Percentiles rank a stretch among this genome's conserved stretches.
Conservation (phyloP, 257 asterid species). For the Scutellaria baicalensis region DNA sequence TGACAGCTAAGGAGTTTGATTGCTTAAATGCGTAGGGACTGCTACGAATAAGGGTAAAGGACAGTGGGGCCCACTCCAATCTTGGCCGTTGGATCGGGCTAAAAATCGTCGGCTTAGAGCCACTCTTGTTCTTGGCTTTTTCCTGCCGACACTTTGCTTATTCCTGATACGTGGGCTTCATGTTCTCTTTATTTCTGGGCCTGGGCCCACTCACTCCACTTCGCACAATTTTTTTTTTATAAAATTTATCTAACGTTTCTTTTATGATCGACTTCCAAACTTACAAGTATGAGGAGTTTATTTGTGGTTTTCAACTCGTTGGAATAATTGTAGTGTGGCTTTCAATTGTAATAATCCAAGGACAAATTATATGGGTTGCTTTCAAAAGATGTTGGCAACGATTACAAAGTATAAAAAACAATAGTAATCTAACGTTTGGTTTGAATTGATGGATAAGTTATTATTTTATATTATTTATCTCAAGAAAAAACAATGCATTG, state of each 20-base stretch:
- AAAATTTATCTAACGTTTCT: not conserved
- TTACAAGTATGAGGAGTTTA: too few relatives aligned
- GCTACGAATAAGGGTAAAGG: slow-evolving; percentile 2
- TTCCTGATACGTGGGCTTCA: slow-evolving; percentile 1
- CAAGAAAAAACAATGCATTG: not conserved
- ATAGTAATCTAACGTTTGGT: not conserved
- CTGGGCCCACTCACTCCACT: slow-evolving; percentile 15
- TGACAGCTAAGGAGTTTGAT: slow-evolving; percentile 29
- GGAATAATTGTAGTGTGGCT: not conserved
- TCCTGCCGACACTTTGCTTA: slow-evolving; percentile 41
- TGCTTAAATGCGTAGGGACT: slow-evolving; percentile 6
- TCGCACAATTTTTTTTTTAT: not conserved
- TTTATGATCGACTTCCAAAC: too few relatives aligned
- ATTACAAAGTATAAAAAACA: not conserved
- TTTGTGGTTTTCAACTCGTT: too few relatives aligned
- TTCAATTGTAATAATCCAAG: not conserved
- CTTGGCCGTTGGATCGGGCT: slow-evolving; percentile 30
- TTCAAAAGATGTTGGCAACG: not conserved
- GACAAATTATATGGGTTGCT: not conserved
- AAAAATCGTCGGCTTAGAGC: not conserved
- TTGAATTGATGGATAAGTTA: not conserved
- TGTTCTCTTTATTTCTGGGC: not conserved
- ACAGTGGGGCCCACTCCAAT: slow-evolving; percentile 23
- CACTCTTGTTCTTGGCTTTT: slow-evolving; percentile 11
- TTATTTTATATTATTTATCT: not conserved